Base-by-base conservation (phyloP, 345 rosid species). In the Nasturtium officinale region DNA sequence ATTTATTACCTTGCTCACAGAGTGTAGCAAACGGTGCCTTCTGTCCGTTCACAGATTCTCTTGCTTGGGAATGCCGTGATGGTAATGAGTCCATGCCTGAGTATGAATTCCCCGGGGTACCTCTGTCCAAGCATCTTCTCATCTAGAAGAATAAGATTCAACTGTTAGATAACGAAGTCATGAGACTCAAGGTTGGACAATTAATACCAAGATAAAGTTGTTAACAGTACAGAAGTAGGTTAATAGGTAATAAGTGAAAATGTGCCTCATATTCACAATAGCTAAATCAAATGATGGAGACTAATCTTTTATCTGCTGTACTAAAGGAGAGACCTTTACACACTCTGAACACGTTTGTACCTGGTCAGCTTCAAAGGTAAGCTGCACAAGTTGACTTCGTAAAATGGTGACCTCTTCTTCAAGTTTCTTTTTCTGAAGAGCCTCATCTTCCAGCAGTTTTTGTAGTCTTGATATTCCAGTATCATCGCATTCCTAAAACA, bases 351-450 rank as follows among this genome's bases (percentile, higher is more conserved):
- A 33, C 43, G 40, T 20, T 35, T 50, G 64, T 82, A 96, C 99
- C 98, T 96, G 96, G 69, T 96, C 98, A 60, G 96, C 92, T 77
- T 92, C 98, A 76, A 87, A 84, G 70, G 89, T 89, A 80, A 92
- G 77, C 57, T 92, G 98, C 80, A 92, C 78, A 80, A 92, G 76
- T 80, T 87, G 98, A 79, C 91, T 89, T 72, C 86, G 86, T 55
- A 92, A 79, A 32, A 84, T 59, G 76, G 82, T 75, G 68, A 87
- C 86, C 83, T 96, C 95, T 73, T 83, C 92, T 78, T 92, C 98
- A 77, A 90, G 92, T 76, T 87, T 96, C 87, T 77, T 85, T 74
- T 85, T 92, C 77, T 89, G 89, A 65, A 50, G 21, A 29, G 83
- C 85, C 81, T 92, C 98, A 17, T 90, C 96, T 78, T 96, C 98